Evolutionary conservation across 805 yeast species (phyloP).

Genomic region (Wickerhamomyces canadensis): DNA sequence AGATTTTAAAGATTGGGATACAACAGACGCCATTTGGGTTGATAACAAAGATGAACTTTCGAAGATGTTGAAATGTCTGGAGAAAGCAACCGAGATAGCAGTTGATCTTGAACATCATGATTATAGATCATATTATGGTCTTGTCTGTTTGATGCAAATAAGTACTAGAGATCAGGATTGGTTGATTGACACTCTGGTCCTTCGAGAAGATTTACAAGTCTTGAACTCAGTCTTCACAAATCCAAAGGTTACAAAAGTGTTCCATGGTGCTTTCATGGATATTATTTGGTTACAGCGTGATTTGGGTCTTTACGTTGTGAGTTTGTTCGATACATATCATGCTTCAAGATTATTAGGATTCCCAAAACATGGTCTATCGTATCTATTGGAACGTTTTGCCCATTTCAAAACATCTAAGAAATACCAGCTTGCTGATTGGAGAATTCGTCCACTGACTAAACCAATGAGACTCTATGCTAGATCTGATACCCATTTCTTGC

Average conservation of each 20-base stretch:
- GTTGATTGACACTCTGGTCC: constrained; percentile 76
- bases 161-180: constrained; percentile 78
- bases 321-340: constrained; percentile 87
- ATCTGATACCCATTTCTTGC: constrained; percentile 89
- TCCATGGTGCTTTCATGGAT: constrained; percentile 97
- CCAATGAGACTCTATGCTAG: constrained; percentile 85
- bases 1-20: constrained; percentile 56
- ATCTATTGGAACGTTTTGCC: constrained; percentile 72
- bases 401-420: constrained; percentile 85
- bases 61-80: constrained; percentile 50
- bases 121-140: constrained; percentile 81
- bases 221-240: constrained; percentile 76
- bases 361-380: constrained; percentile 81
- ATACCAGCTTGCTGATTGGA: constrained; percentile 96
- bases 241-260: constrained; percentile 77
- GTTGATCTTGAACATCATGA: constrained; percentile 97
- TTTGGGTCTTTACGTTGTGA: constrained; percentile 83
- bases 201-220: constrained; percentile 62
- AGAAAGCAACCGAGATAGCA: constrained; percentile 60
- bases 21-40: constrained; percentile 65
- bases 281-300: constrained; percentile 96
- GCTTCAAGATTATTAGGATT: constrained; percentile 79
- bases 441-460: constrained; percentile 73
- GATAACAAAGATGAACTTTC: constrained; percentile 48
- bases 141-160: constrained; percentile 91